Evolutionary conservation across 345 rosid genomes (phyloP).

Genomic region (Salix caprea): DNA sequence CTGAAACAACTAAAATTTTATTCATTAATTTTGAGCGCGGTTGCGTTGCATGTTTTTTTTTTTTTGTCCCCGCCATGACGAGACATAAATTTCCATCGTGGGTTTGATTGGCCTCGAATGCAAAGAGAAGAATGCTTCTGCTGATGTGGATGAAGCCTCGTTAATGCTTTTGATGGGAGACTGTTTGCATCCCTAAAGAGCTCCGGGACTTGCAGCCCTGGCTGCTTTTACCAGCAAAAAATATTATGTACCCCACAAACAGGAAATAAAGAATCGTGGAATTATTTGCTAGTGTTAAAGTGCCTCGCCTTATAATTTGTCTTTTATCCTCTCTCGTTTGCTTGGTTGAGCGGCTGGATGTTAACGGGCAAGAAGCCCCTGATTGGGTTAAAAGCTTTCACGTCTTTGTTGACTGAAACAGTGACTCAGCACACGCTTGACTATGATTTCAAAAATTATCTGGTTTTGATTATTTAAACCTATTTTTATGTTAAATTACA

Average conservation of each 20-base stretch:
- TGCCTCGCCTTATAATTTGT: constrained; percentile 8
- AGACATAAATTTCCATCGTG: too few species aligned
- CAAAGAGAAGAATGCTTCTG: not conserved
- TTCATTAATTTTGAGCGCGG: rapidly evolving
- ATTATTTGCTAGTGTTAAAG: not conserved
- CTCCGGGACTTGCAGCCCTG: constrained; percentile 23
- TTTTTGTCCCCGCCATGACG: too few species aligned
- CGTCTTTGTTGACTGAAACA: constrained; percentile 12
- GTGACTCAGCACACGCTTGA: not conserved
- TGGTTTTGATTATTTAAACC: too few species aligned
- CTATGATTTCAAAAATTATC: not conserved
- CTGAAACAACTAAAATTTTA: too few species aligned
- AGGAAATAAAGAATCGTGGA: not conserved
- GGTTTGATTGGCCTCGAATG: too few species aligned
- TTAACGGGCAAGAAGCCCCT: constrained; percentile 9
- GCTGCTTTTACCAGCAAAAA: too few species aligned
- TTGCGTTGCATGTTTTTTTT: too few species aligned
- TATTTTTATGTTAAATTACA: not conserved
- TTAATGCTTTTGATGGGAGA: not conserved
- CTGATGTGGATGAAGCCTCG: constrained; percentile 24
- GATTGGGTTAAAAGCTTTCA: not conserved
- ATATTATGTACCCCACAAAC: too few species aligned
- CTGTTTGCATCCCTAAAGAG: not conserved
- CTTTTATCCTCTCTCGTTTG: constrained; percentile 2
- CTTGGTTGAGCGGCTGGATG: not conserved